These are phyloP conservation scores for Boehmeria nivea DNA, from an alignment of 306 rosid genomes.

Conservation along the genomic window DNA sequence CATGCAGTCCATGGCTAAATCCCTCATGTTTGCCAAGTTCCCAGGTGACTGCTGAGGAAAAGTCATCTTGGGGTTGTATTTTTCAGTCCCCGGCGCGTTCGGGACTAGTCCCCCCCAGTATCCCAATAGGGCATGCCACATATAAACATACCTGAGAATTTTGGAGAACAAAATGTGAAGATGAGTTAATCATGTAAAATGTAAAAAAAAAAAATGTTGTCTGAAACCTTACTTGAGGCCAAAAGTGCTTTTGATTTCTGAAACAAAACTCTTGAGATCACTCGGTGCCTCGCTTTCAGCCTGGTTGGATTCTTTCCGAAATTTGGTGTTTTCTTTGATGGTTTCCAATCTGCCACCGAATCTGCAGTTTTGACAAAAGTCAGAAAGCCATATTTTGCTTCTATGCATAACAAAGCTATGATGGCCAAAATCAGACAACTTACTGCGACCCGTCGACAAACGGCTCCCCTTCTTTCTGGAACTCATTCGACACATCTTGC, in stretches of 20 bases:
- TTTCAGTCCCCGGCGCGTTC: conserved; percentile 30
- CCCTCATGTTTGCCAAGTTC: conserved; percentile 35
- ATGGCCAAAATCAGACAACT: conserved; percentile 1
- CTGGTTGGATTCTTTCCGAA: conserved; percentile 13
- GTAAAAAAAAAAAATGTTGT: not conserved
- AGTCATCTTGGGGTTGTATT: conserved; percentile 24
- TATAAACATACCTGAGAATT: conserved; percentile 33
- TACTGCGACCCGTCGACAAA: conserved; percentile 40
- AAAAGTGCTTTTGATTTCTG: conserved; percentile 29
- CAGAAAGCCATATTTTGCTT: not conserved
- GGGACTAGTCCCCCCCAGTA: conserved; percentile 41
- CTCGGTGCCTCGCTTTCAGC: conserved; percentile 23
- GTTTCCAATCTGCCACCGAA: conserved; percentile 36
- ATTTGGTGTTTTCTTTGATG: conserved; percentile 33
- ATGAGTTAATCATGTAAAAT: not conserved
- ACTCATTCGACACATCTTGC: conserved; percentile 38
- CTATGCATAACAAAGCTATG: not conserved
- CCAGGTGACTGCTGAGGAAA: conserved; percentile 37
- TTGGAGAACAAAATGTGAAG: too few relatives aligned
- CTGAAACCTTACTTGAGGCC: conserved; percentile 33
- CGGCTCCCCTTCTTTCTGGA: conserved; percentile 42
- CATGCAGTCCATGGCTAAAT: conserved; percentile 34
- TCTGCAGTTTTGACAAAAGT: conserved; percentile 19
- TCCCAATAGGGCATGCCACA: conserved; percentile 40
- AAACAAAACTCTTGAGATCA: conserved; percentile 33